phyloP scores from a whole-genome alignment of 208 protist species.

The Acanthamoeba lenticulata region DNA sequence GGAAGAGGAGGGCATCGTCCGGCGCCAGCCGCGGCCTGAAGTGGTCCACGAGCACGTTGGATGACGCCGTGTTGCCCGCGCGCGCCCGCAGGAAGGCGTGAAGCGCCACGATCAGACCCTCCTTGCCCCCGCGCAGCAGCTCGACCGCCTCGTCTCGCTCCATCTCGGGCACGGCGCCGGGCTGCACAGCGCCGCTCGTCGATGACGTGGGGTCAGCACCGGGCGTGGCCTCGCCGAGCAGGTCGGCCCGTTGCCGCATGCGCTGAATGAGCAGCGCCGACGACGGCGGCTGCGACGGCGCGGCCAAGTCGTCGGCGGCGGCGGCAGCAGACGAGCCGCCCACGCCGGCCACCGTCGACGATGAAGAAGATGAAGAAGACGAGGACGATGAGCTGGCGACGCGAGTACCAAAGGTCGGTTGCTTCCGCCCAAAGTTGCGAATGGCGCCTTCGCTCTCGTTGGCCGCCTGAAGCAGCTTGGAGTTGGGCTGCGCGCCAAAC shows the following conservation, averaged over 20 bases:
- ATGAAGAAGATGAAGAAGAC: neutral
- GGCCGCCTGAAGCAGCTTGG: neutral
- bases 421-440: slow-evolving; percentile 2
- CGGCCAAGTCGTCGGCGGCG: neutral
- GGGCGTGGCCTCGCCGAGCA: neutral
- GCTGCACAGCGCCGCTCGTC: neutral
- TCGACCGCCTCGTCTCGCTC: neutral
- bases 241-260: neutral
- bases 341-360: neutral
- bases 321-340: too few relatives aligned
- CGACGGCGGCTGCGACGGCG: neutral
- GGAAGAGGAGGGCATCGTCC: neutral
- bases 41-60: neutral
- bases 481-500: neutral
- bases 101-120: neutral
- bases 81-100: neutral
- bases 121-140: neutral
- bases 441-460: neutral
- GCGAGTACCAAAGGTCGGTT: neutral
- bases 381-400: too few relatives aligned
- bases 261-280: neutral
- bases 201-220: neutral
- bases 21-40: neutral
- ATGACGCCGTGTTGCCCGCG: neutral
- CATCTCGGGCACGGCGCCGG: neutral